These are phyloP conservation scores for Penicillium brasilianum DNA, from an alignment of 2,329 filamentous ascomycete genomes.

Conservation along the genomic window DNA sequence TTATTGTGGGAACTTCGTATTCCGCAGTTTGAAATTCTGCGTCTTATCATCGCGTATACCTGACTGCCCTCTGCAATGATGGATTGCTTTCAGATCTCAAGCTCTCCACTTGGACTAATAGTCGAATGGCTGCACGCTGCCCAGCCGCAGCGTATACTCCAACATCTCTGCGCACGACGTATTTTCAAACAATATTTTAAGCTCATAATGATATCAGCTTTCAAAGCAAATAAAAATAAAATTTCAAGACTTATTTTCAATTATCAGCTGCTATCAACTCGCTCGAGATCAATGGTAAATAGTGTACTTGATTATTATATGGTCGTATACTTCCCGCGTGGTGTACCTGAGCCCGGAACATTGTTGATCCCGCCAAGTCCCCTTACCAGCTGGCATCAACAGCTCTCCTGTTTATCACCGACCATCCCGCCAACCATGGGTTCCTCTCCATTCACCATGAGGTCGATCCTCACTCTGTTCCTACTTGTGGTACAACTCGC, in stretches of 20 bases:
- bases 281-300: background rate
- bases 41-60: no score
- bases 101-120: no score
- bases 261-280: background rate
- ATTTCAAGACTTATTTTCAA: background rate
- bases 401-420: conserved; percentile 33
- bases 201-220: background rate
- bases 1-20: no score
- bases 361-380: conserved; percentile 34
- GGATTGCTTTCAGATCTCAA: no score
- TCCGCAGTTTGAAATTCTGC: no score
- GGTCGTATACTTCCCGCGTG: background rate
- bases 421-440: conserved; percentile 39
- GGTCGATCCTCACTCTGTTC: conserved; percentile 39
- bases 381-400: conserved; percentile 46
- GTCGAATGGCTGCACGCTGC: background rate
- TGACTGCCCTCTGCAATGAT: no score
- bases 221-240: background rate
- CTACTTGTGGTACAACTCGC: conserved; percentile 46
- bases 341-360: conserved; percentile 33
- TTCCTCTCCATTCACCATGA: conserved; percentile 36
- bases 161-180: no score
- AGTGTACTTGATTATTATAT: background rate
- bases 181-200: background rate
- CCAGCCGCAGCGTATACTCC: no score